Evolutionary conservation across 2,329 filamentous ascomycete species (phyloP), one percentile per base, ranked within the genome.

Genomic region (Mycosphaerella sp.): DNA sequence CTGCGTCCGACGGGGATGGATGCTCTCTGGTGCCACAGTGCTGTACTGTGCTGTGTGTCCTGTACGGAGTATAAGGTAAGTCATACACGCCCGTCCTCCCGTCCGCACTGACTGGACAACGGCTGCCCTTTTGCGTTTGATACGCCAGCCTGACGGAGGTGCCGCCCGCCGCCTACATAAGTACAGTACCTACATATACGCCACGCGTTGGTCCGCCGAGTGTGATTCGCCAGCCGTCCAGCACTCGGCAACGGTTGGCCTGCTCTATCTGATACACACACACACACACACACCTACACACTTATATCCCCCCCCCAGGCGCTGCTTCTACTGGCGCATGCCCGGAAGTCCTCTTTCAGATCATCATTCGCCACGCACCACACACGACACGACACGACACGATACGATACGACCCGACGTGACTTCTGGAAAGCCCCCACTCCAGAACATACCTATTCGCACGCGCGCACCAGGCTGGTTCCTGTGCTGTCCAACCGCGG

Each of bases 211-310:
- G 25, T 10, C 21, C 21, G 21, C 3, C 21, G 21, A 17, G 18
- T 37, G 30, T 50, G 48, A 50, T 47, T 53, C 45, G 52, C 52
- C 41, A 41, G 35, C 37, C 28, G 37, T 18, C 40, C 45, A 41
- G 18, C 41, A 50, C 44, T 35, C 41, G 45, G 17, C 47, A 44
- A 50, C 41, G 47, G 42, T 44, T 50, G 47, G 47, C 47, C 44
- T 44, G 17, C 21, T 25, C 21, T 25, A 25, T 14, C 10, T 7
- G 41, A 50, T 44, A 50, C 48, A 50, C 48, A 44, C 25, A 10
- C 25, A 34, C 45, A 39, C 42, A 48, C 43, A 40, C 39, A 27
- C 36, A 34, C 40, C 28, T 40, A 37, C 35, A 30, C 14, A 42
- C 46, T 35, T 37, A 42, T 34, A 34, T 34, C 13, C n/a, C n/a